Base-by-base conservation (phyloP, 1,139 yeast species). In the Candida gigantensis region DNA sequence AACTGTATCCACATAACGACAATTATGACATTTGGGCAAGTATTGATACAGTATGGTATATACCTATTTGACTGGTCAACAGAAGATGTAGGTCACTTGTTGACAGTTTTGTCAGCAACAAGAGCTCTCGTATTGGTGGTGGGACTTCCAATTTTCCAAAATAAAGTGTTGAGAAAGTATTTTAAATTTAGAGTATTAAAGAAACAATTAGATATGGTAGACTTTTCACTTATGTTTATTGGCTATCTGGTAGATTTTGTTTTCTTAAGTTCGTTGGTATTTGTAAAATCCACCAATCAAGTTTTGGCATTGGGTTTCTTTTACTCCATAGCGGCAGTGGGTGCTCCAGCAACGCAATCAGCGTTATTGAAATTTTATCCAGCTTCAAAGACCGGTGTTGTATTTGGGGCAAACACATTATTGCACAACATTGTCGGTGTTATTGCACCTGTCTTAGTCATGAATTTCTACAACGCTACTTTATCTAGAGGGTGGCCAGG, bases 21-120 rank as follows among this genome's bases (percentile, higher is more conserved):
- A 25, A 58, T 67, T 3, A 37, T 60, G 6, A 66, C 74, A 1
- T 37, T 68, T 11, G 71, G 73, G 73, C 18, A 47, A 73, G 42
- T 56, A 6, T 32, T 47, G 14, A 55, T 82, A 3, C 58, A 86
- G 24, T 85, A 77, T 50, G 76, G 83, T 1, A 75, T 82, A 24
- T 76, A 68, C 50, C 54, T 52, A 30, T 84, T 79, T 55, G 51
- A 70, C 11, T 83, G 92, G 86, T 62, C 65, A 3, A 69, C 86
- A 10, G 71, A 67, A 4, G 74, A 73, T 28, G 57, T 82, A 24
- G 87, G 90, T 4, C 69, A 73, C 43, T 68, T 77, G 41, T 56
- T 84, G 39, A 77, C 90, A 0, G 40, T 73, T 1, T 45, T 72
- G 1, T 83, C 87, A 34, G 47, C 76, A 1, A 52, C 74, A 5